Conservation (phyloP, 805 yeast species). For the Candida peoriensis region DNA sequence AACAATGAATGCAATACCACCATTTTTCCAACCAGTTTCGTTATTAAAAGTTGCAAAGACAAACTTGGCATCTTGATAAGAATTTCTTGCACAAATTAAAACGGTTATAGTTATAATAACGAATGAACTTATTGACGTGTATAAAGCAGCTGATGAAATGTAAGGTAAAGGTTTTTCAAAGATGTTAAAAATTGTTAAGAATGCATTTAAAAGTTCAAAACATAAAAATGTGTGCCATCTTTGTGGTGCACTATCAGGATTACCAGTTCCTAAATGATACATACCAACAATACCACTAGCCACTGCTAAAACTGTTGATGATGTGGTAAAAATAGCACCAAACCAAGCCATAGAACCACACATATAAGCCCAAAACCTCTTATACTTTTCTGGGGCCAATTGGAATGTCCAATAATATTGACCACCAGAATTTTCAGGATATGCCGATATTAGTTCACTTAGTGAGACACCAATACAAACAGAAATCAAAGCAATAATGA, state of each 20-base stretch:
- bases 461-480: slow-evolving; percentile 42
- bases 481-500: slow-evolving; percentile 44
- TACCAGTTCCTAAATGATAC: slow-evolving; percentile 30
- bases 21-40: slow-evolving; percentile 51
- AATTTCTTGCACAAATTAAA: slow-evolving; percentile 44
- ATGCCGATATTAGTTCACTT: slow-evolving; percentile 45
- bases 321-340: slow-evolving; percentile 56
- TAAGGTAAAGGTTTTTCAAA: slow-evolving; percentile 46
- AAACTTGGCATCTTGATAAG: slow-evolving; percentile 43
- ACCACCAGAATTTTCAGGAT: slow-evolving; percentile 50
- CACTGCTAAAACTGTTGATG: slow-evolving; percentile 50
- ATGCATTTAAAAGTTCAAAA: slow-evolving; percentile 38
- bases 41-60: slow-evolving; percentile 51
- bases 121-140: slow-evolving; percentile 46
- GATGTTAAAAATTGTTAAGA: slow-evolving; percentile 40
- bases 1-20: slow-evolving; percentile 55
- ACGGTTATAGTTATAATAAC: slow-evolving; percentile 46
- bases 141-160: slow-evolving; percentile 43
- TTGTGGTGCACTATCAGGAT: slow-evolving; percentile 30
- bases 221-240: slow-evolving; percentile 51
- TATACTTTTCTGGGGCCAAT: slow-evolving; percentile 37
- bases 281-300: slow-evolving; percentile 48
- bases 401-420: slow-evolving; percentile 53
- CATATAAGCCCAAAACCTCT: slow-evolving; percentile 38
- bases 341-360: slow-evolving; percentile 58